A percentile compares a stretch with the other conserved stretches of the same genome.
phyloP scores from a whole-genome alignment of 371 early-diverging fungal genomes.

The Saksenaea oblongispora region DNA sequence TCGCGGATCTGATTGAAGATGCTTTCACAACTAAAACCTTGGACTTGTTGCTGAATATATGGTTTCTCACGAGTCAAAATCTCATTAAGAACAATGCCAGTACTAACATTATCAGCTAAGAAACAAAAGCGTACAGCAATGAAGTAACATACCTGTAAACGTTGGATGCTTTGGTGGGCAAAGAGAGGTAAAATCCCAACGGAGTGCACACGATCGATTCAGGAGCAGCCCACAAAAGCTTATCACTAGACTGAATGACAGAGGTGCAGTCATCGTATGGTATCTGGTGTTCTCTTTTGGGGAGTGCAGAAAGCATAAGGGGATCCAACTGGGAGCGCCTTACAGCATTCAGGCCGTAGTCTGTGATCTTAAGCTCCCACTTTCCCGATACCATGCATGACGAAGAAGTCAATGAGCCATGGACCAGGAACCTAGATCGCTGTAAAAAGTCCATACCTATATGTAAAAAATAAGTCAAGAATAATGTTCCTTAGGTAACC shows the following conservation, averaged over 20 bases:
- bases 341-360: slow-evolving; percentile 44
- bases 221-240: slow-evolving; percentile 48
- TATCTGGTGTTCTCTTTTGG: slow-evolving; percentile 7
- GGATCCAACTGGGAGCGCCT: slow-evolving; percentile 29
- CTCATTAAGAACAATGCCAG: slow-evolving; percentile 53
- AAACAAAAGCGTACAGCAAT: not conserved
- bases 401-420: slow-evolving; percentile 46
- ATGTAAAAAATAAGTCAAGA: not conserved
- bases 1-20: slow-evolving; percentile 29
- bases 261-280: not conserved
- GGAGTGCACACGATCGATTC: slow-evolving; percentile 34
- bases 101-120: slow-evolving; percentile 18
- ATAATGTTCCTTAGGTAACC: not conserved
- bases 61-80: slow-evolving; percentile 47
- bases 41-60: slow-evolving; percentile 21
- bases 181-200: slow-evolving; percentile 26
- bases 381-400: slow-evolving; percentile 50
- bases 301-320: slow-evolving; percentile 6
- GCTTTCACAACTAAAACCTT: slow-evolving; percentile 13
- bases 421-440: slow-evolving; percentile 46
- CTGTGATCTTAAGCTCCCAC: slow-evolving; percentile 55
- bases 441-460: slow-evolving; percentile 52
- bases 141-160: slow-evolving; percentile 30
- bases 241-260: slow-evolving; percentile 9
- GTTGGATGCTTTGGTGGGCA: slow-evolving; percentile 42